phyloP scores from a whole-genome alignment of 2,329 filamentous ascomycete genomes.

The Botryotinia convoluta region DNA sequence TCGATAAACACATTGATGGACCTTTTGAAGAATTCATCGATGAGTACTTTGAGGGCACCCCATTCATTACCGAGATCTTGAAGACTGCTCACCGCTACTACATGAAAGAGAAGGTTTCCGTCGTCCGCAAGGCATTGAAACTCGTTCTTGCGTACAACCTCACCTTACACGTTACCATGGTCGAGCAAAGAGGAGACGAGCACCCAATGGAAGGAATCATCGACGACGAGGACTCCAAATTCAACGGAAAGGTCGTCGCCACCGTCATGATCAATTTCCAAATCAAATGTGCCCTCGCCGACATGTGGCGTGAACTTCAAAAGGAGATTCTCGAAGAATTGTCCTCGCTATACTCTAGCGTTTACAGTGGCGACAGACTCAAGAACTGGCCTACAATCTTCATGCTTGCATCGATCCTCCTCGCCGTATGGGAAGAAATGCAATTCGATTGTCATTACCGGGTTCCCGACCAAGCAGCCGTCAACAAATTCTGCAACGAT shows the following conservation, averaged over 20 bases:
- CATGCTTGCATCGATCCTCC: constrained; percentile 88
- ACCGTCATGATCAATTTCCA: constrained; percentile 99
- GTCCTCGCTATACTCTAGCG: constrained; percentile 89
- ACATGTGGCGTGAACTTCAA: constrained; percentile 97
- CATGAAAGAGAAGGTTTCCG: constrained; percentile 78
- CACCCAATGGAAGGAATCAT: constrained; percentile 77
- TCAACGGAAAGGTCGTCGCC: constrained; percentile 83
- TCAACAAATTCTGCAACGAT: constrained; percentile 92
- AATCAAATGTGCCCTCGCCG: constrained; percentile 94
- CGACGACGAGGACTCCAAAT: constrained; percentile 81
- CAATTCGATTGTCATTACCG: constrained; percentile 98
- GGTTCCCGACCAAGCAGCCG: constrained; percentile 76
- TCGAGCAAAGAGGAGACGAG: constrained; percentile 83
- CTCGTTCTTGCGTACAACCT: constrained; percentile 94
- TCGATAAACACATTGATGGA: constrained; percentile 90
- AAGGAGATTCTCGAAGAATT: constrained; percentile 95
- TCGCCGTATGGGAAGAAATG: constrained; percentile 98
- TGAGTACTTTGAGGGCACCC: constrained; percentile 93
- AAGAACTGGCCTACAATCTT: constrained; percentile 99
- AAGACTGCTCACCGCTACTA: constrained; percentile 96
- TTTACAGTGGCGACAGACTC: constrained; percentile 94
- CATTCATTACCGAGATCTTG: constrained; percentile 91
- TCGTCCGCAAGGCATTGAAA: constrained; percentile 94
- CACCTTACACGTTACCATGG: constrained; percentile 90
- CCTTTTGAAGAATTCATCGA: constrained; percentile 93